Evolutionary conservation across 2,329 filamentous ascomycete species (phyloP), one percentile per base, ranked within the genome.

Genomic region (Pyricularia grisea): DNA sequence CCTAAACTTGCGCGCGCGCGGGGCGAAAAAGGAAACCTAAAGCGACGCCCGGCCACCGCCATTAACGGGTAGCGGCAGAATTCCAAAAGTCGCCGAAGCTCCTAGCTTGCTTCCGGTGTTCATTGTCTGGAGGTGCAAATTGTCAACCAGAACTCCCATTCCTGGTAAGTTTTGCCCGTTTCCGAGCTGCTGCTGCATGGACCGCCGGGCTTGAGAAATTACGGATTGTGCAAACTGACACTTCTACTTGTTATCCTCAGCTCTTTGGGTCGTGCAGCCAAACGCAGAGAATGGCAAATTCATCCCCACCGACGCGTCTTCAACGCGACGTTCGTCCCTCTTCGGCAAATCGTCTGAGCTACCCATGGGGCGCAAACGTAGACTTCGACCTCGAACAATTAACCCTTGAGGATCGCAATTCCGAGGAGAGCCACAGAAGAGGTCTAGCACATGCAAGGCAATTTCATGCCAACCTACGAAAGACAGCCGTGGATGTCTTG

Each of bases 331-430:
- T 31, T 23, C 55, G 55, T 42, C 20, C 28, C 20, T 36, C 67
- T 20, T 42, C 28, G 55, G 30, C 25, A 27, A 36, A 63, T n/a
- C 74, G 70, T 60, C 68, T 67, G 68, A 74, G 71, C 72, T 65
- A 70, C 65, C 71, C 72, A 42, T 73, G 70, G 70, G 63, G 69
- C 12, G 25, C 55, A 27, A 60, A 31, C 55, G 31, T 68, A 23
- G 28, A 68, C 25, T 31, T 68, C 20, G 23, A 58, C 64, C 64
- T 69, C 25, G 63, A 69, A 23, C 75, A 77, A 1, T 74, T 76
- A 30, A 70, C 77, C 0, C 69, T 70, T 31, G 75, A 76, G 7
- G 71, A 73, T 60, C 73, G 77, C 33, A 78, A 78, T 68, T 77
- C 77, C 1, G 76, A 76, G 64, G 75, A 74, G 65, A 75, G 75